phyloP scores from a whole-genome alignment of 148 eudicot genomes.

The Spergularia marina region DNA sequence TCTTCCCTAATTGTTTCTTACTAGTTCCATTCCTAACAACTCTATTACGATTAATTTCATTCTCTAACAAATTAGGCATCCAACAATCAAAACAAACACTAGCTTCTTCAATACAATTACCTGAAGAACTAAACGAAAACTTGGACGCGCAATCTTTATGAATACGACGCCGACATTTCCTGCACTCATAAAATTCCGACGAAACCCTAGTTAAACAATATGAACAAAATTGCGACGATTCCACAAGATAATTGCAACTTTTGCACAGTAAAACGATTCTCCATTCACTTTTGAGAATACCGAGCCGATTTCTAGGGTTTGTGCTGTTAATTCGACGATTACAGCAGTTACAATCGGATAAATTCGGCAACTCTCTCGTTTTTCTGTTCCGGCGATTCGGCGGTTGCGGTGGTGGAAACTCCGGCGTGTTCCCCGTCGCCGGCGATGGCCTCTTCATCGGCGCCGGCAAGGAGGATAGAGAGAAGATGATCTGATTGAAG shows the following conservation, averaged over 20 bases:
- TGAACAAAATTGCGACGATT: conserved; percentile 48
- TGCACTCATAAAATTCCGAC: conserved; percentile 34
- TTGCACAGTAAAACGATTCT: conserved; percentile 73
- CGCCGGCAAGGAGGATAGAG: conserved; percentile 7
- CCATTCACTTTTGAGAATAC: conserved; percentile 64
- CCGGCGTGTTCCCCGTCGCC: conserved; percentile 9
- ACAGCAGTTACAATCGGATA: conserved; percentile 79
- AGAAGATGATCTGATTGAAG: neutral
- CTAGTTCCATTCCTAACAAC: conserved; percentile 27
- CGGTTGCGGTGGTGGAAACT: conserved; percentile 25
- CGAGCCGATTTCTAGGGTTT: conserved; percentile 62
- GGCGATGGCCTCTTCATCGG: conserved; percentile 26
- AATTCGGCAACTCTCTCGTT: conserved; percentile 77
- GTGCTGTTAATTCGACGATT: conserved; percentile 49
- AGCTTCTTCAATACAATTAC: conserved; percentile 27
- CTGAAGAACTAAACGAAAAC: conserved; percentile 34
- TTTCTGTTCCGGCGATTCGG: conserved; percentile 33
- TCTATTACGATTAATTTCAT: conserved; percentile 31
- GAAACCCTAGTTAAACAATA: conserved; percentile 52
- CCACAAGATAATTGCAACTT: conserved; percentile 41
- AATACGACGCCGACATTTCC: conserved; percentile 44
- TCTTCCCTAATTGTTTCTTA: conserved; percentile 16
- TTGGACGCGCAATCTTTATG: conserved; percentile 51
- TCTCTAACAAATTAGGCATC: conserved; percentile 58
- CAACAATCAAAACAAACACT: conserved; percentile 84